Evolutionary conservation across 2,329 filamentous ascomycete genomes (phyloP), one percentile per base, ranked within the genome.

Genomic region (Colletotrichum paranaense): DNA sequence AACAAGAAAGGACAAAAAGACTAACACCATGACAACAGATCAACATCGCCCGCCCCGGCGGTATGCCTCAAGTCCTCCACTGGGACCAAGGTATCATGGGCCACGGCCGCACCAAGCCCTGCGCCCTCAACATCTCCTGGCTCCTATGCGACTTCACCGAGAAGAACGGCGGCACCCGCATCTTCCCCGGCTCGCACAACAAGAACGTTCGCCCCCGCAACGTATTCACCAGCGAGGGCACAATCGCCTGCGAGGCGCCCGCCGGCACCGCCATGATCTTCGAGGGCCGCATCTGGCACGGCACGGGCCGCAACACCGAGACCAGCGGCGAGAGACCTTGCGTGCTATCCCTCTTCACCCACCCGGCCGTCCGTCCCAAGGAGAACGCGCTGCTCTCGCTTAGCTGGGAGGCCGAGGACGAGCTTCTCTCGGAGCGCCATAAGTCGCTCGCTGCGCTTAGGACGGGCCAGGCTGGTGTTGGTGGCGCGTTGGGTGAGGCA

Each of bases 61-160:
- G 64, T 11, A 28, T 65, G 26, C 67, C 67, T 14, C 64, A 58
- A 53, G 60, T 58, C 38, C 67, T 65, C 24, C 68, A 70, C 32
- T 66, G 62, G 28, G 68, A 70, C 19, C 68, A 70, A 32, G 38
- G 65, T 26, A 63, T 63, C 62, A 70, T 70, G 68, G 62, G 62
- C 22, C 68, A 63, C 16, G 53, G 65, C 19, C 62, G 68, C 26
- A 56, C 58, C 53, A 59, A 66, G 16, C 62, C 62, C 2, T 58
- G 66, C 0, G 68, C 62, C 11, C 16, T 70, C 8, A 70, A 70
- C 68, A 70, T 70, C 6, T 66, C 65, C 11, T 70, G 62, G 68
- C 65, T 52, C 55, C 42, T 66, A 12, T 63, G 65, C 19, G 62
- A 70, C 1, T 52, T 70, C 30, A 66, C 38, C 3, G 42, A 63